These are phyloP conservation scores for Penicillium maclennaniae DNA, from an alignment of 495 filamentous ascomycete genomes.

Conservation along the genomic window DNA sequence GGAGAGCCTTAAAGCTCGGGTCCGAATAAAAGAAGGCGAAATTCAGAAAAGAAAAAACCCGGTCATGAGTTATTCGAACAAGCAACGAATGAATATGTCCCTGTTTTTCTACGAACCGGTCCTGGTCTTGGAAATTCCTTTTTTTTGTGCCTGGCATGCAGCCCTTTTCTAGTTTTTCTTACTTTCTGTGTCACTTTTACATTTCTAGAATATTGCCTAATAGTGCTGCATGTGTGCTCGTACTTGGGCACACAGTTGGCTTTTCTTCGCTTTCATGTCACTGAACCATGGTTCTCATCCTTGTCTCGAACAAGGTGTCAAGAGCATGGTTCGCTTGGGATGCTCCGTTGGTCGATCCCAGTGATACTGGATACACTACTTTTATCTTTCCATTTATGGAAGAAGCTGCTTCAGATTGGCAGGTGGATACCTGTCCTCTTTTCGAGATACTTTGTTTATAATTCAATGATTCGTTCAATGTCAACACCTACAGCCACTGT, in stretches of 20 bases:
- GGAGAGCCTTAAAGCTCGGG: not conserved
- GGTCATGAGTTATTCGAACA: conserved; percentile 29
- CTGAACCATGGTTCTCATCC: not conserved
- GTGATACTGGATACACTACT: conserved; percentile 4
- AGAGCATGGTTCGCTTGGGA: not conserved
- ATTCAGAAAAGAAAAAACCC: conserved; percentile 5
- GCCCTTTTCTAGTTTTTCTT: conserved; percentile 8
- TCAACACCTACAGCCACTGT: conserved; percentile 7
- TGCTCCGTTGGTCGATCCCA: not conserved
- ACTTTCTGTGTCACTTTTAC: conserved; percentile 19
- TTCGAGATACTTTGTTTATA: conserved; percentile 22
- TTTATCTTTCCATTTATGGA: not conserved
- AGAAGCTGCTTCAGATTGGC: conserved; percentile 4
- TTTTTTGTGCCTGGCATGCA: conserved; percentile 14
- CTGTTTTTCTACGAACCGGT: conserved; percentile 14
- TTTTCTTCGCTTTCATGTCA: conserved; percentile 2
- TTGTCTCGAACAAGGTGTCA: not conserved
- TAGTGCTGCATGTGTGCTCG: conserved; percentile 6
- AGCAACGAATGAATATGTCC: conserved; percentile 34
- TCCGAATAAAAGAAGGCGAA: not conserved
- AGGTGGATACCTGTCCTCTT: conserved; percentile 2
- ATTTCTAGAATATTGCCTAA: conserved; percentile 23
- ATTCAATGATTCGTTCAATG: conserved; percentile 19
- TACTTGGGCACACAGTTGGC: conserved; percentile 9
- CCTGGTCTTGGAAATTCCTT: conserved; percentile 3